phyloP scores from a whole-genome alignment of 352 stramenopile genomes.

The Globisporangium ultimum region DNA sequence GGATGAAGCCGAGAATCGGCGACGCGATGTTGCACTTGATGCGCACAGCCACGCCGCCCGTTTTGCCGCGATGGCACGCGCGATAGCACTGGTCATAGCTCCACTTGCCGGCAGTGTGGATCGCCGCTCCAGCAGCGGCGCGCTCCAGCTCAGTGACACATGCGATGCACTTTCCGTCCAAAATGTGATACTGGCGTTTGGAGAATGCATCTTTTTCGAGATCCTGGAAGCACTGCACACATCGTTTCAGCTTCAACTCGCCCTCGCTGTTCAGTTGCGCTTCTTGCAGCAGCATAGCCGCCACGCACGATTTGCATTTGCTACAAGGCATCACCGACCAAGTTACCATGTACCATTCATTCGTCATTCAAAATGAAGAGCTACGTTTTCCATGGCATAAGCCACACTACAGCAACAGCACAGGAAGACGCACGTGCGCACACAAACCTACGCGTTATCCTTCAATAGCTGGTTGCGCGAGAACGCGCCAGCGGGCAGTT shows the following conservation, averaged over 20 bases:
- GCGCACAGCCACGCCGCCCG: constrained; percentile 59
- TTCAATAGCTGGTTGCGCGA: constrained; percentile 55
- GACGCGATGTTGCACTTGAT: constrained; percentile 69
- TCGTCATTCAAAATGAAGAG: background rate
- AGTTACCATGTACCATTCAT: background rate
- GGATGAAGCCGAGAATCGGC: constrained; percentile 55
- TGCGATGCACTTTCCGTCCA: constrained; percentile 58
- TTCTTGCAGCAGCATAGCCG: constrained; percentile 17
- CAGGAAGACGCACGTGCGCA: background rate
- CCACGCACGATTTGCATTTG: constrained; percentile 62
- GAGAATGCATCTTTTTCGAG: constrained; percentile 58
- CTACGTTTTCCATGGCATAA: no score
- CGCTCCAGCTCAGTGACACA: constrained; percentile 54
- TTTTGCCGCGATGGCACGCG: constrained; percentile 67
- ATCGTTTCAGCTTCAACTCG: constrained; percentile 46
- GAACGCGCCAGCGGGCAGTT: constrained; percentile 21
- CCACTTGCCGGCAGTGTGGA: constrained; percentile 38
- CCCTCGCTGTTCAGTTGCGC: constrained; percentile 16
- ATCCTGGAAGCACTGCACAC: constrained; percentile 74
- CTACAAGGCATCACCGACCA: constrained; percentile 15
- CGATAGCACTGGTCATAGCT: constrained; percentile 60
- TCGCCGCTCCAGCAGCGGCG: constrained; percentile 23
- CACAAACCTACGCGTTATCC: constrained; percentile 34
- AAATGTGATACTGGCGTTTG: constrained; percentile 62
- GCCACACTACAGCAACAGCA: no score